Base-by-base conservation (phyloP, 768 basidiomycete genomes). In the Suillus ampliporus region DNA sequence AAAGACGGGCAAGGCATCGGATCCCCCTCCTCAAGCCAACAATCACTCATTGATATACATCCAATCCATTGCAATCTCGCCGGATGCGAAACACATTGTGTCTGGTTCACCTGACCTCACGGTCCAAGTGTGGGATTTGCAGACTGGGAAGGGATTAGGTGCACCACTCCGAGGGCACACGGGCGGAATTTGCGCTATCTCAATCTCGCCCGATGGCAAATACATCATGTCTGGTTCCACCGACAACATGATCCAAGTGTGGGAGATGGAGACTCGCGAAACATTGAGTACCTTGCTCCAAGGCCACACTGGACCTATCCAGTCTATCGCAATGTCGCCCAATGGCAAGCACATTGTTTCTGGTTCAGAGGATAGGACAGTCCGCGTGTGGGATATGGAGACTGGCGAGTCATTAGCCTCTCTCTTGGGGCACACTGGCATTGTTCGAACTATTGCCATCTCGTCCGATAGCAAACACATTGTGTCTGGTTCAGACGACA, bases 21-120 rank as follows among this genome's bases (percentile, higher is more conserved):
- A 21, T 13, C 19, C 21, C 43, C 40, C 41, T 43, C 44, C 46
- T 10, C 10, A 15, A 31, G 58, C n/a, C n/a, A 41, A 19, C 19
- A 61, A n/a, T n/a, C 37, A 56, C 26, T 54, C 14, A 58, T 26
- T 43, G 4, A n/a, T n/a, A n/a, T n/a, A n/a, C n/a, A n/a, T n/a
- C n/a, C n/a, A n/a, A n/a, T 60, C 67, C 1, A 56, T 65, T 7
- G 54, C 68, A 26, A 60, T 68, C 54, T 68, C 68, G 0, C 68
- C 65, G 14, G 67, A 69, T 53, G 54, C 19, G n/a, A 37, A 57
- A 31, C 23, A 6, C 21, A 50, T 60, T 8, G 61, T 52, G 14
- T 51, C 58, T 15, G 58, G 61, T 44, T 67, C 60, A 8, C 2
- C 14, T 19, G 56, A 57, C 8, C n/a, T 13, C 8, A 57, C 38